These are phyloP conservation scores for Pichia insulana DNA, from an alignment of 805 yeast species.

Conservation along the genomic window DNA sequence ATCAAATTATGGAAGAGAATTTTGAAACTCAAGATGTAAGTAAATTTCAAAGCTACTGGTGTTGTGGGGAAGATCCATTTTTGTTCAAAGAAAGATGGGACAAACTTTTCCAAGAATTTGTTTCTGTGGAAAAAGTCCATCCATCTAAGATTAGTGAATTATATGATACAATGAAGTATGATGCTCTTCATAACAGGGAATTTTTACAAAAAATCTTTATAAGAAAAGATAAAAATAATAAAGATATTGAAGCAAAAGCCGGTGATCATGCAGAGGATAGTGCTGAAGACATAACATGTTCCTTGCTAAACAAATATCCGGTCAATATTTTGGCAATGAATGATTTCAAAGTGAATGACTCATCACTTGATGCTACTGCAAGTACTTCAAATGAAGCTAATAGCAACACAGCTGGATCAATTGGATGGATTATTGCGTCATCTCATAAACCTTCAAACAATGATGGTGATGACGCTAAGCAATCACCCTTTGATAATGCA, in stretches of 20 bases:
- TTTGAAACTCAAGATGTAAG: conserved; percentile 58
- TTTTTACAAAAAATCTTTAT: conserved; percentile 78
- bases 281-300: conserved; percentile 29
- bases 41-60: conserved; percentile 75
- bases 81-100: conserved; percentile 96
- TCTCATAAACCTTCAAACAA: conserved; percentile 24
- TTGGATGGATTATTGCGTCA: conserved; percentile 57
- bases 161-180: conserved; percentile 97
- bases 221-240: conserved; percentile 34
- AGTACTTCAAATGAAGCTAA: conserved; percentile 16
- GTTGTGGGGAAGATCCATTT: conserved; percentile 91
- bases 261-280: conserved; percentile 35
- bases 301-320: conserved; percentile 37
- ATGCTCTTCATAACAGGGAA: conserved; percentile 89
- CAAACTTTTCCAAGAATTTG: conserved; percentile 85
- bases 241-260: conserved; percentile 16
- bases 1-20: conserved; percentile 72
- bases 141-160: conserved; percentile 95
- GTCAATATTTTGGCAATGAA: conserved; percentile 69
- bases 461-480: conserved; percentile 10
- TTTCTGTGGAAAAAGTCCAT: conserved; percentile 89
- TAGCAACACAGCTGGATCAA: conserved; percentile 45
- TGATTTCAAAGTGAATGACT: conserved; percentile 54
- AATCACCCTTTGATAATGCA: conserved; percentile 64
- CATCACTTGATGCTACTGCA: conserved; percentile 20